These are phyloP conservation scores for Zoysia pacifica DNA, from an alignment of 176 grass and related monocot species.

Conservation along the genomic window DNA sequence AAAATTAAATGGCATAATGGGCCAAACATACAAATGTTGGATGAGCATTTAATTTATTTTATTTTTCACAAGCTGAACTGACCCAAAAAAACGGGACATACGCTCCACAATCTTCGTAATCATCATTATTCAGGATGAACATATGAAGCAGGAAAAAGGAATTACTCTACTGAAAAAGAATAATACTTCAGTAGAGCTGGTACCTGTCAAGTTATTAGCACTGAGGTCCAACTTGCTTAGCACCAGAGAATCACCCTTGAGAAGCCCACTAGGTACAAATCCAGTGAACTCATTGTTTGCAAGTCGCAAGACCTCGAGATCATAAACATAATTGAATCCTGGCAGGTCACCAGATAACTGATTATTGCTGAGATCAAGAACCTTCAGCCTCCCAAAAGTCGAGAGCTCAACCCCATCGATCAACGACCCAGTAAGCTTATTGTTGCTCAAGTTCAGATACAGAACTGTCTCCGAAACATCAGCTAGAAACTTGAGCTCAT, in stretches of 20 bases:
- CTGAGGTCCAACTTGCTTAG: constrained; percentile 87
- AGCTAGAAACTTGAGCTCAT: constrained; percentile 85
- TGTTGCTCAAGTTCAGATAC: constrained; percentile 87
- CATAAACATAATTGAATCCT: constrained; percentile 99
- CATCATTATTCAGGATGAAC: constrained; percentile 6
- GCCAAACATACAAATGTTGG: neutral
- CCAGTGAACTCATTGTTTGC: constrained; percentile 86
- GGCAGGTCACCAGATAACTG: constrained; percentile 82
- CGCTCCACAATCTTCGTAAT: neutral
- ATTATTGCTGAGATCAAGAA: constrained; percentile 94
- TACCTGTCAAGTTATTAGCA: constrained; percentile 92
- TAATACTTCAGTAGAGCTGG: neutral
- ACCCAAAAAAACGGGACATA: neutral
- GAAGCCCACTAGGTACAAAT: constrained; percentile 84
- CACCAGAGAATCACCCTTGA: constrained; percentile 95
- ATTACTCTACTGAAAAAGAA: neutral
- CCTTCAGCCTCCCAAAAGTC: constrained; percentile 91
- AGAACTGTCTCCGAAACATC: constrained; percentile 87
- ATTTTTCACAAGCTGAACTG: neutral
- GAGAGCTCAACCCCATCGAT: constrained; percentile 88
- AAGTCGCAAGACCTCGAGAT: constrained; percentile 87
- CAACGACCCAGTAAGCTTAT: constrained; percentile 75
- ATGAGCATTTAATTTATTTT: neutral
- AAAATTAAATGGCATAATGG: constrained; percentile 9
- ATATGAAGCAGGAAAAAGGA: constrained; percentile 18